Base-by-base conservation (phyloP, 139 green algal species). In the Axilococcus clingmanii region DNA sequence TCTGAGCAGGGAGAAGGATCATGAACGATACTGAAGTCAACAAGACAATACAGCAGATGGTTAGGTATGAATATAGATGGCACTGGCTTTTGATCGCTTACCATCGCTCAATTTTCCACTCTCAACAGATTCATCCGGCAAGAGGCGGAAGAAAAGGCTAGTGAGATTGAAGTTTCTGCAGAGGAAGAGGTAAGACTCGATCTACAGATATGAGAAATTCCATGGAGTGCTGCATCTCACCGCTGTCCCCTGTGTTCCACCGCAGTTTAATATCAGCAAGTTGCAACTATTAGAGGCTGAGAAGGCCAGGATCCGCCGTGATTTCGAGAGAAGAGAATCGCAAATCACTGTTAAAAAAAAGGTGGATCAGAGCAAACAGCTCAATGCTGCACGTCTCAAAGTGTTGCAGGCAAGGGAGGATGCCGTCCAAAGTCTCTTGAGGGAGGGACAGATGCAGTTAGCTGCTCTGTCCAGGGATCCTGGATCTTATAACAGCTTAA, bases 231-330 rank as follows among this genome's bases (percentile, higher is more conserved):
- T 9, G 12, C 9, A 38, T 49, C 9, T 23, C 12, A 17, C 12
- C 9, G 14, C 51, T 19, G 5, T 51, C 5, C 7, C 35, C 51
- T 31, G 6, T n/a, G 12, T n/a, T 15, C 17, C 4, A 16, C 12
- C 90, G 85, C 89, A 97, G 68, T 98, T 97, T 67, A 96, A 97
- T 69, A 84, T 97, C 24, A 85, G 94, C 59, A 97, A 97, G 75
- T 70, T 96, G 53, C 81, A 96, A 68, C 60, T 98, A 32, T 69
- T 99, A 22, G 93, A 99, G 61, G 71, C 82, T 19, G 92, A 99
- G 69, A 99, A 99, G 72, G 63, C 74, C 4, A 87, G 87, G 36
- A 89, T 99, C 49, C 60, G 80, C 9, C 85, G 87, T 61, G 92
- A 99, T 35, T 99, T 93, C 68, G 90, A 96, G 77, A 63, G 93